Base-by-base conservation (phyloP, 1,284 basidiomycete genomes). In the Trametes versicolor region DNA sequence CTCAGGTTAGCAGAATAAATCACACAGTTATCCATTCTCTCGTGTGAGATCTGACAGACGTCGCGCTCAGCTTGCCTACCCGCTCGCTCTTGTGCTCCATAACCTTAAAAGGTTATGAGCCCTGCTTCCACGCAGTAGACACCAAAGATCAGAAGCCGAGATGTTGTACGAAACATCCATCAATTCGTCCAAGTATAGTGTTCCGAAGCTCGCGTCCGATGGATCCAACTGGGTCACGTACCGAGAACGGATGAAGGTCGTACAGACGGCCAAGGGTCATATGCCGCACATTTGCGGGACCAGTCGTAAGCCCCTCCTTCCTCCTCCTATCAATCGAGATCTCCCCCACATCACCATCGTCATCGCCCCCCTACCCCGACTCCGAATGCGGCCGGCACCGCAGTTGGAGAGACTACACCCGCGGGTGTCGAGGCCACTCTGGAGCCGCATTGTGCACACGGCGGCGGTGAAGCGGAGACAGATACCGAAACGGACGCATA, bases 171-270 rank as follows among this genome's bases (percentile, higher is more conserved):
- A 50, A 7, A 50, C 19, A 9, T 29, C 49, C 7, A 25, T 32
- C 52, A 43, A 54, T 54, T 25, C 21, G 4, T 45, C 52, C 12
- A 49, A 48, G 6, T 65, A 58, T 43, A 43, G 29, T 13, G 55
- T 79, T 39, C 75, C 74, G 0, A 77, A 74, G 63, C 74, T 80
- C n/a, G 57, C 70, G 4, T 65, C 72, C 15, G 75, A 80, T 62
- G 70, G 75, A 12, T 71, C 69, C 2, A 80, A 80, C 60, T 80
- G 78, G 77, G 63, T 72, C 13, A 75, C 65, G 5, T 80, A 76
- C 69, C 74, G 75, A 56, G 73, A 71, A 17, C 41, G 67, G 12
- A 63, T 72, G 9, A 25, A 63, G 29, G 75, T 69, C 23, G 58
- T 64, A 5, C 43, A 79, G 9, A 62, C 47, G 4, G 60, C 70